These are phyloP conservation scores for Dactylellina haptotyla DNA, from an alignment of 2,329 filamentous ascomycete species.

Conservation along the genomic window DNA sequence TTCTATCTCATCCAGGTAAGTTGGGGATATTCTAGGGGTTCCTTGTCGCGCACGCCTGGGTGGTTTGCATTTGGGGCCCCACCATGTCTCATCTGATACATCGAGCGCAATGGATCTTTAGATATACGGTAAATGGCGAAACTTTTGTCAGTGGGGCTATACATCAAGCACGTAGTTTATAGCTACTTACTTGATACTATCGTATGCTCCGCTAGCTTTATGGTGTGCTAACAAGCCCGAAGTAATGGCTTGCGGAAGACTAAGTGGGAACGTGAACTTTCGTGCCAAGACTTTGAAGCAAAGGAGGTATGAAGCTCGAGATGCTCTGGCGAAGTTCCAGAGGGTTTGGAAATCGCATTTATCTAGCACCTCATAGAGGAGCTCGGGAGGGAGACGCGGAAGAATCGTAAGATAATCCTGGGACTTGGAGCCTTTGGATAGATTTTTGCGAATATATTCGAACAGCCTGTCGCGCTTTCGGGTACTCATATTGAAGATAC, in stretches of 20 bases:
- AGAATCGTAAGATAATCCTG: neutral
- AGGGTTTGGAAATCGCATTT: neutral
- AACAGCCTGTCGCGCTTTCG: neutral
- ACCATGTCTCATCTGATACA: conserved; percentile 6
- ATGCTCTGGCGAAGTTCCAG: conserved; percentile 25
- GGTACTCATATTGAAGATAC: too few relatives aligned
- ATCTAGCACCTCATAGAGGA: conserved; percentile 15
- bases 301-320: neutral
- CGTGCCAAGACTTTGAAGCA: neutral
- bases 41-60: neutral
- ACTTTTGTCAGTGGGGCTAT: neutral
- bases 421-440: too few relatives aligned
- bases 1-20: neutral
- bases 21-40: too few relatives aligned
- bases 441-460: too few relatives aligned
- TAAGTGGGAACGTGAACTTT: conserved; percentile 10
- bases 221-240: neutral
- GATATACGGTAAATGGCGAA: neutral
- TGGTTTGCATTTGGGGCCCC: neutral
- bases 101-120: conserved; percentile 26
- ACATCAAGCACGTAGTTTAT: neutral
- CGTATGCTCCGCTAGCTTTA: neutral
- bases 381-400: conserved; percentile 20
- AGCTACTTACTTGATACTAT: conserved; percentile 16
- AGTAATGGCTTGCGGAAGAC: conserved; percentile 5